Conservation (phyloP, 2,329 filamentous ascomycete species). For the Venturia nashicola region DNA sequence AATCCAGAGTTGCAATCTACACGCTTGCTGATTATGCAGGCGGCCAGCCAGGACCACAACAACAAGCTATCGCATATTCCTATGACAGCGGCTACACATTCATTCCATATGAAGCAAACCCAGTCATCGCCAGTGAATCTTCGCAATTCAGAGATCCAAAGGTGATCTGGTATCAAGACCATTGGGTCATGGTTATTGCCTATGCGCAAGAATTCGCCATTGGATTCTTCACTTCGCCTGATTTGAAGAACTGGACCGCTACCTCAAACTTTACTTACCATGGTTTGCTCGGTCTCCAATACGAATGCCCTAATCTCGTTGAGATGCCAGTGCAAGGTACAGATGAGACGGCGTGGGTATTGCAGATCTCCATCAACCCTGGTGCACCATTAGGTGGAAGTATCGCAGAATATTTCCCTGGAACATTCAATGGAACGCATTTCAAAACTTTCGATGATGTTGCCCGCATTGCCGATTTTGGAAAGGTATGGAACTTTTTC, state of each 20-base stretch:
- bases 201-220: slow-evolving; percentile 44
- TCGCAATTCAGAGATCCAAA: slow-evolving; percentile 54
- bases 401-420: slow-evolving; percentile 43
- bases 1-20: slow-evolving; percentile 42
- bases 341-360: slow-evolving; percentile 30
- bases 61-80: slow-evolving; percentile 51
- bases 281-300: slow-evolving; percentile 43
- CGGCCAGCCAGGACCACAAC: slow-evolving; percentile 31
- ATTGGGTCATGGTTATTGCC: slow-evolving; percentile 47
- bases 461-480: slow-evolving; percentile 33
- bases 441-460: slow-evolving; percentile 35
- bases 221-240: slow-evolving; percentile 48
- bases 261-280: slow-evolving; percentile 45
- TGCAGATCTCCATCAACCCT: slow-evolving; percentile 44
- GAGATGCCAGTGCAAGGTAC: slow-evolving; percentile 37
- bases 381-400: slow-evolving; percentile 46
- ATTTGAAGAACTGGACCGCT: slow-evolving; percentile 47
- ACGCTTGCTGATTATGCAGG: slow-evolving; percentile 31
- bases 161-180: slow-evolving; percentile 43
- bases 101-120: slow-evolving; percentile 45
- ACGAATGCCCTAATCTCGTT: slow-evolving; percentile 53
- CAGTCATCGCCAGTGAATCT: slow-evolving; percentile 43
- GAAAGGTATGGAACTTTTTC: slow-evolving; percentile 17
- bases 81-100: slow-evolving; percentile 51
- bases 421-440: slow-evolving; percentile 52